Evolutionary conservation across 2,329 filamentous ascomycete species (phyloP).

Genomic region (Leptosphaerulina australis): DNA sequence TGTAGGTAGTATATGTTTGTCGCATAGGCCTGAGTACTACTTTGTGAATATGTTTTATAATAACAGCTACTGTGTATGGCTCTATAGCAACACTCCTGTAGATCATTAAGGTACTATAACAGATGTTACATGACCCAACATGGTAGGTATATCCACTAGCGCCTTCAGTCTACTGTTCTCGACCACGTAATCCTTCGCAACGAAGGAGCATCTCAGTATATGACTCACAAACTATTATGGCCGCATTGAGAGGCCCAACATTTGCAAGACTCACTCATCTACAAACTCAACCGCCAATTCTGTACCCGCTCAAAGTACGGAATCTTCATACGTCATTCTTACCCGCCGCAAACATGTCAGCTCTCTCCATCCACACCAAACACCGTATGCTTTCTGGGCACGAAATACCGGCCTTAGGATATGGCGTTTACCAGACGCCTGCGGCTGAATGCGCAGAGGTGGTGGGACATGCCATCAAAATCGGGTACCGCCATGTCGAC

Average conservation of each 20-base stretch:
- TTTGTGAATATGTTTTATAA: too few relatives aligned
- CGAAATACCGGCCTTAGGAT: slow-evolving; percentile 66
- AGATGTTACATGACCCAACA: too few relatives aligned
- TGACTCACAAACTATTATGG: slow-evolving; percentile 1
- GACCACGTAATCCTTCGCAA: not conserved
- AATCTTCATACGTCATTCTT: slow-evolving; percentile 33
- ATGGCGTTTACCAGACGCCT: slow-evolving; percentile 59
- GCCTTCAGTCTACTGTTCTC: not conserved
- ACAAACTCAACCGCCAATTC: slow-evolving; percentile 18
- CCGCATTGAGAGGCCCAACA: slow-evolving; percentile 2
- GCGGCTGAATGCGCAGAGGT: slow-evolving; percentile 63
- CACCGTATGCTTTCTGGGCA: slow-evolving; percentile 64
- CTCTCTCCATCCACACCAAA: slow-evolving; percentile 54
- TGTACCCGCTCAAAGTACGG: slow-evolving; percentile 3
- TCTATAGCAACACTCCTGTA: too few relatives aligned
- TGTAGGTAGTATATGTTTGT: too few relatives aligned
- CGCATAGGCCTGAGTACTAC: too few relatives aligned
- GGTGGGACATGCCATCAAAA: slow-evolving; percentile 62
- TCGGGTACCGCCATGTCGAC: slow-evolving; percentile 69
- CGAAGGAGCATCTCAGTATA: slow-evolving; percentile 1
- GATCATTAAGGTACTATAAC: too few relatives aligned
- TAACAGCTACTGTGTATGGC: too few relatives aligned
- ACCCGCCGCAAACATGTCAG: slow-evolving; percentile 46
- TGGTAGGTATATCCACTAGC: slow-evolving; percentile 10
- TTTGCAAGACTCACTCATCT: slow-evolving; percentile 23